phyloP scores from a whole-genome alignment of 148 eudicot genomes.

The Beta vulgaris region DNA sequence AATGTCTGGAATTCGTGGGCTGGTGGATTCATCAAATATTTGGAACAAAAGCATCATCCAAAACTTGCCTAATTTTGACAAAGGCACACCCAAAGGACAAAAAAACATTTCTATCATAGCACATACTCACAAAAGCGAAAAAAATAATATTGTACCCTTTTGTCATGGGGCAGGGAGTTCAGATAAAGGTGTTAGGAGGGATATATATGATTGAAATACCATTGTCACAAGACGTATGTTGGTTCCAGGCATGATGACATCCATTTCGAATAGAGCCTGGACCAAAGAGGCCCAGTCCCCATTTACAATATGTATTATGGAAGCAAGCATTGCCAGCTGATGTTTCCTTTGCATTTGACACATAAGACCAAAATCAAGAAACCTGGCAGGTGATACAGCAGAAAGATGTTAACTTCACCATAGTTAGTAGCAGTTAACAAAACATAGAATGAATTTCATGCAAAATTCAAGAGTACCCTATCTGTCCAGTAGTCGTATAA shows the following conservation, averaged over 20 bases:
- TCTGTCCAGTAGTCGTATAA: conserved; percentile 73
- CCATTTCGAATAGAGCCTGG: conserved; percentile 79
- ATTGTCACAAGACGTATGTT: conserved; percentile 65
- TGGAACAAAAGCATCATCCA: no score
- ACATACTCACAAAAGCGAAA: no score
- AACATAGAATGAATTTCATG: neutral
- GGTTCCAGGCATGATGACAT: conserved; percentile 74
- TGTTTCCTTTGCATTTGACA: conserved; percentile 97
- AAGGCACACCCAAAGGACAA: no score
- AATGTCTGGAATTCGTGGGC: no score
- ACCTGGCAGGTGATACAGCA: conserved; percentile 41
- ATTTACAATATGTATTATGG: conserved; percentile 92
- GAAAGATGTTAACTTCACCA: conserved; percentile 5
- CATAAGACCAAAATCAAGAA: conserved; percentile 93
- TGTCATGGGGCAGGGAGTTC: neutral
- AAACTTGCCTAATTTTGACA: no score
- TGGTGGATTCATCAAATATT: no score
- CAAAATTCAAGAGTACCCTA: conserved; percentile 53
- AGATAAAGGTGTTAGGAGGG: neutral
- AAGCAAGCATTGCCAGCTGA: conserved; percentile 92
- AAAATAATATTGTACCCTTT: no score
- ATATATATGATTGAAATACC: conserved; percentile 36
- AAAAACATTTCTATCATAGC: no score
- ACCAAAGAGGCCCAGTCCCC: conserved; percentile 97
- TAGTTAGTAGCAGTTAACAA: neutral